Evolutionary conservation across 495 filamentous ascomycete species (phyloP).

Genomic region (Viridothelium virens): DNA sequence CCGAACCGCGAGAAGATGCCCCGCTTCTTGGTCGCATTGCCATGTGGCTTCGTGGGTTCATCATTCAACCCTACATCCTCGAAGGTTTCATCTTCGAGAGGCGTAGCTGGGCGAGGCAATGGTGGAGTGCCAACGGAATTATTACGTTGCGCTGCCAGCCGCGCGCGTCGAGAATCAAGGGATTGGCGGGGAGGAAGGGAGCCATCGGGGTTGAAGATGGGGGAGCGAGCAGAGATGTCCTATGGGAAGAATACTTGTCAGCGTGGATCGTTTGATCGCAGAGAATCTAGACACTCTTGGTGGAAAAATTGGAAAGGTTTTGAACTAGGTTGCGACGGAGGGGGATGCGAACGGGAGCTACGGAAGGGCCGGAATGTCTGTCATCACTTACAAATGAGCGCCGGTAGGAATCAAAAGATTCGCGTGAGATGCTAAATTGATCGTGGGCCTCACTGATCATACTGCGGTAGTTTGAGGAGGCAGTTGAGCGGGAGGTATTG

Average conservation of each 20-base stretch:
- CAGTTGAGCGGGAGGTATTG: constrained; percentile 55
- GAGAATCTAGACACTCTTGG: constrained; percentile 81
- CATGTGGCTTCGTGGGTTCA: constrained; percentile 44
- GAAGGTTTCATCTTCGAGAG: constrained; percentile 62
- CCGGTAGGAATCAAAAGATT: constrained; percentile 96
- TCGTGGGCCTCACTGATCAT: constrained; percentile 69
- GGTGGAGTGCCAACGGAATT: constrained; percentile 41
- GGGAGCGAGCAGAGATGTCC: constrained; percentile 91
- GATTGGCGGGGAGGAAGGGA: constrained; percentile 57
- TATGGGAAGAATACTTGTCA: constrained; percentile 37
- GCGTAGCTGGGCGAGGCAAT: constrained; percentile 39
- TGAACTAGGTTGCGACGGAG: not conserved
- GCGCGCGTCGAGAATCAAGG: constrained; percentile 64
- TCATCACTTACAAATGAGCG: constrained; percentile 74
- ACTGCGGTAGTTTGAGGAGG: constrained; percentile 57
- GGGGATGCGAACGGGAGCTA: constrained; percentile 9
- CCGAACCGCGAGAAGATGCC: constrained; percentile 75
- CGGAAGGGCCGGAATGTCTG: constrained; percentile 14
- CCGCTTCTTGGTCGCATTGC: constrained; percentile 53
- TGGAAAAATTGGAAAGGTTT: constrained; percentile 18
- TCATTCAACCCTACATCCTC: constrained; percentile 88
- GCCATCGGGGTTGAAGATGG: constrained; percentile 51
- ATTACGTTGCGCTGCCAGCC: constrained; percentile 47
- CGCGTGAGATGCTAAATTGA: constrained; percentile 91
- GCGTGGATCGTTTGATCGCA: constrained; percentile 58